Evolutionary conservation across 2,329 filamentous ascomycete genomes (phyloP).

Genomic region (Epichloe gansuensis): DNA sequence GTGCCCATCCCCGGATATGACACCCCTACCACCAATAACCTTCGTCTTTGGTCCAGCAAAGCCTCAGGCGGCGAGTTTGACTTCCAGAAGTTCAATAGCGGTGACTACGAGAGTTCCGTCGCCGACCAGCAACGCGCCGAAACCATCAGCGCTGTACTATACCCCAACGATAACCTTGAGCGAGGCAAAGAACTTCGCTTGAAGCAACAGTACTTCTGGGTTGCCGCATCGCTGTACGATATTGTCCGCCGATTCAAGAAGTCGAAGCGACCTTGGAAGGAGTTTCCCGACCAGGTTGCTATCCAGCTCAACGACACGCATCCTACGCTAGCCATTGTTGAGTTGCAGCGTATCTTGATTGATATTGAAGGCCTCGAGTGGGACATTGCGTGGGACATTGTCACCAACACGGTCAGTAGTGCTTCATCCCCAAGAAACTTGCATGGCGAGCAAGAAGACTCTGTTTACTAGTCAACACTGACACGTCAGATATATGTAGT

Average conservation of each 20-base stretch:
- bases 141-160: slow-evolving; percentile 93
- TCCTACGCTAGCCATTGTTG: slow-evolving; percentile 89
- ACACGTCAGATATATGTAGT: slow-evolving; percentile 29
- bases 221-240: slow-evolving; percentile 88
- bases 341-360: slow-evolving; percentile 83
- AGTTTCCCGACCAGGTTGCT: slow-evolving; percentile 89
- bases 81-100: slow-evolving; percentile 98
- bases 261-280: slow-evolving; percentile 76
- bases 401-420: slow-evolving; percentile 47
- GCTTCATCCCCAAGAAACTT: neutral
- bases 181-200: slow-evolving; percentile 91
- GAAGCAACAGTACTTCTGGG: slow-evolving; percentile 99
- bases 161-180: slow-evolving; percentile 95
- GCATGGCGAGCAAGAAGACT: neutral
- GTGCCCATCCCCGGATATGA: slow-evolving; percentile 83
- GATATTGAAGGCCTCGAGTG: slow-evolving; percentile 86
- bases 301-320: slow-evolving; percentile 98
- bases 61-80: slow-evolving; percentile 95
- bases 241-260: slow-evolving; percentile 99
- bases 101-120: slow-evolving; percentile 95
- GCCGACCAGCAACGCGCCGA: slow-evolving; percentile 98
- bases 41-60: slow-evolving; percentile 95
- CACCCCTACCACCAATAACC: slow-evolving; percentile 87
- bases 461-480: neutral
- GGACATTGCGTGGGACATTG: slow-evolving; percentile 83